phyloP scores from a whole-genome alignment of 192 early-diverging fungal species.

The Phlyctochytrium planicorne region DNA sequence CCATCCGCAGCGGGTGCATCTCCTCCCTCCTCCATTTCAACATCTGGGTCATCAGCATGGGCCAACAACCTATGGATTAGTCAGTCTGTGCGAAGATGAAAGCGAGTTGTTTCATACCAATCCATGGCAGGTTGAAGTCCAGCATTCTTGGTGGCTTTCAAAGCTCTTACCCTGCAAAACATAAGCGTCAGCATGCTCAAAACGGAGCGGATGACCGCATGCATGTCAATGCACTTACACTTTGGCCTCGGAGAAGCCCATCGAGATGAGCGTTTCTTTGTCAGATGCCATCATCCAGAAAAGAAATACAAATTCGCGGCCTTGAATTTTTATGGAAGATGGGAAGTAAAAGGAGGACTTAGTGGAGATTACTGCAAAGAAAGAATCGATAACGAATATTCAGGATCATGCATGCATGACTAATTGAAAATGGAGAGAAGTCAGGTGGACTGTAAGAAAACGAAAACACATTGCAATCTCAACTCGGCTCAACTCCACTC shows the following conservation, averaged over 20 bases:
- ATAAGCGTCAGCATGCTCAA: not conserved
- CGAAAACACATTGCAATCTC: too few species aligned
- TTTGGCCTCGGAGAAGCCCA: constrained; percentile 2
- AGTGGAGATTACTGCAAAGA: not conserved
- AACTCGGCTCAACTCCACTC: too few species aligned
- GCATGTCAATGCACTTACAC: not conserved
- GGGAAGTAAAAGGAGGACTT: not conserved
- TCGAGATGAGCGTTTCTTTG: not conserved
- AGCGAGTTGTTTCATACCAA: constrained; percentile 52
- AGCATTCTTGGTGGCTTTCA: constrained; percentile 60
- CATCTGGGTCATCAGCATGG: constrained; percentile 62
- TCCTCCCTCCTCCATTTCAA: constrained; percentile 25
- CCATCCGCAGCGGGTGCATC: constrained; percentile 6
- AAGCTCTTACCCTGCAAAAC: not conserved
- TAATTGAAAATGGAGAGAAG: not conserved
- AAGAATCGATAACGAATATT: not conserved
- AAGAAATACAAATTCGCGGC: too few species aligned
- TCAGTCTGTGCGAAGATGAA: not conserved
- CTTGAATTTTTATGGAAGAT: not conserved
- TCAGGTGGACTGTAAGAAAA: too few species aligned
- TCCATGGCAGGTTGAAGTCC: constrained; percentile 85
- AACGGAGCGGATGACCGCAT: not conserved
- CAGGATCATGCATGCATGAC: not conserved
- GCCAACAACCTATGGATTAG: constrained; percentile 56
- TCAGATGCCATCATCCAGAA: not conserved